phyloP scores from a whole-genome alignment of 2,329 filamentous ascomycete species.

The Diplodia corticola region DNA sequence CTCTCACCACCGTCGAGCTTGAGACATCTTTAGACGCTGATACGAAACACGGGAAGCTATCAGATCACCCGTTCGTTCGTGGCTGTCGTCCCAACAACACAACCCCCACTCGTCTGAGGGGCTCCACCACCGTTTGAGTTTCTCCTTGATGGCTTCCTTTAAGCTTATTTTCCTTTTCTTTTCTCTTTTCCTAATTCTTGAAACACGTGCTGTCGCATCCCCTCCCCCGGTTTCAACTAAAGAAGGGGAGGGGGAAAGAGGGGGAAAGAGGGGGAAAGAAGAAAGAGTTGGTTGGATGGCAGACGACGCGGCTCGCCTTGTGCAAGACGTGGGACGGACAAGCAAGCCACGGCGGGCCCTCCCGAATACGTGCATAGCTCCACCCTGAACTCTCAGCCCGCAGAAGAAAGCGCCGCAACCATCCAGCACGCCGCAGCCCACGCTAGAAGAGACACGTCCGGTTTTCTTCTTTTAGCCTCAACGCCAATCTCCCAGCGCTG shows the following conservation, averaged over 20 bases:
- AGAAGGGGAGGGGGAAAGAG: not conserved
- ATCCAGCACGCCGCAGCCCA: not conserved
- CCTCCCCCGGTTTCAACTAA: conserved; percentile 2
- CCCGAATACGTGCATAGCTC: conserved; percentile 15
- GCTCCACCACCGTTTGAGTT: not conserved
- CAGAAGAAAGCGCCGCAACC: not conserved
- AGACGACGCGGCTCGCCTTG: not conserved
- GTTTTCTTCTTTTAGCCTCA: not conserved
- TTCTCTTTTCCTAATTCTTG: not conserved
- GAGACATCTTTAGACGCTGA: not conserved
- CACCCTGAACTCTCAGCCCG: not conserved
- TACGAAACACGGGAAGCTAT: not conserved
- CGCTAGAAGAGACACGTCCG: not conserved
- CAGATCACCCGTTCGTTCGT: not conserved
- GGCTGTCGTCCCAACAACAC: not conserved
- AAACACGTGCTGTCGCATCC: conserved; percentile 7
- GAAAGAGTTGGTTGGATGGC: not conserved
- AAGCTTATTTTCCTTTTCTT: not conserved
- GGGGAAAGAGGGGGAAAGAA: not conserved
- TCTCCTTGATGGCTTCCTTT: not conserved
- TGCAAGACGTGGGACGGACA: not conserved
- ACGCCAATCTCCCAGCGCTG: not conserved
- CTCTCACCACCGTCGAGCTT: not conserved
- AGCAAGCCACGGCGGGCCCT: conserved; percentile 8
- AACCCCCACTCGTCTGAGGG: not conserved